Percentiles rank a stretch among this genome's conserved stretches.
Conservation (phyloP, 495 filamentous ascomycete species). For the Cenococcum geophilum region DNA sequence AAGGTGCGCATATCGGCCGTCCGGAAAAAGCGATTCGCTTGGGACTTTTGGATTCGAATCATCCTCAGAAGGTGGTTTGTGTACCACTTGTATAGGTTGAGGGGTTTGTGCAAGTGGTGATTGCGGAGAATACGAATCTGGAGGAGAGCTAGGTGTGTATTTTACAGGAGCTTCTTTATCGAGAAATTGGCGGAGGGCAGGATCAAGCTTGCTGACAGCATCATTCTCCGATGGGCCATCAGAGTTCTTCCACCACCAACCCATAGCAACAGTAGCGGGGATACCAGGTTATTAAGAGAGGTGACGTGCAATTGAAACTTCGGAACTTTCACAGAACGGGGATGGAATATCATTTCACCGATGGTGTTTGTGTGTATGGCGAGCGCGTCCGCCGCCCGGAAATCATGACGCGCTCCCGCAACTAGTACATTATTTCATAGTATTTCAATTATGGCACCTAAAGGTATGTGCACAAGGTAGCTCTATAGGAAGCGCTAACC, state of each 20-base stretch:
- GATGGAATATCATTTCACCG: slow-evolving; percentile 4
- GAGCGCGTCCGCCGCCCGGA: not conserved
- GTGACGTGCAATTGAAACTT: too few relatives aligned
- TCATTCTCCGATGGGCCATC: slow-evolving; percentile 39
- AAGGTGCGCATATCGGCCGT: slow-evolving; percentile 88
- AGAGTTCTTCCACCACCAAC: slow-evolving; percentile 2
- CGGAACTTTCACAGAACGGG: slow-evolving; percentile 2
- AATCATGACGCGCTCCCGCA: not conserved
- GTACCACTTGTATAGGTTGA: slow-evolving; percentile 2
- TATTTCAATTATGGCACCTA: not conserved
- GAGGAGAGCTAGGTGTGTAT: slow-evolving; percentile 42
- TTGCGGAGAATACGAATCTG: not conserved
- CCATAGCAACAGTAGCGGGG: not conserved
- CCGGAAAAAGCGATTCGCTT: slow-evolving; percentile 55
- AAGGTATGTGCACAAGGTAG: not conserved
- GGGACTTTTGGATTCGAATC: slow-evolving; percentile 38
- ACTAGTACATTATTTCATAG: slow-evolving; percentile 2
- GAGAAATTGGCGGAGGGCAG: slow-evolving; percentile 77
- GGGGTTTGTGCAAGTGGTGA: slow-evolving; percentile 1
- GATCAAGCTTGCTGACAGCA: slow-evolving; percentile 76
- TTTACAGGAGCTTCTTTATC: slow-evolving; percentile 73
- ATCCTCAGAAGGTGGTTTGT: slow-evolving; percentile 8
- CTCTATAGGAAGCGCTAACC: not conserved
- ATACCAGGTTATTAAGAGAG: too few relatives aligned
- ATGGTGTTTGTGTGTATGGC: not conserved